phyloP scores from a whole-genome alignment of 257 asterid genomes.

The Rhazya stricta region DNA sequence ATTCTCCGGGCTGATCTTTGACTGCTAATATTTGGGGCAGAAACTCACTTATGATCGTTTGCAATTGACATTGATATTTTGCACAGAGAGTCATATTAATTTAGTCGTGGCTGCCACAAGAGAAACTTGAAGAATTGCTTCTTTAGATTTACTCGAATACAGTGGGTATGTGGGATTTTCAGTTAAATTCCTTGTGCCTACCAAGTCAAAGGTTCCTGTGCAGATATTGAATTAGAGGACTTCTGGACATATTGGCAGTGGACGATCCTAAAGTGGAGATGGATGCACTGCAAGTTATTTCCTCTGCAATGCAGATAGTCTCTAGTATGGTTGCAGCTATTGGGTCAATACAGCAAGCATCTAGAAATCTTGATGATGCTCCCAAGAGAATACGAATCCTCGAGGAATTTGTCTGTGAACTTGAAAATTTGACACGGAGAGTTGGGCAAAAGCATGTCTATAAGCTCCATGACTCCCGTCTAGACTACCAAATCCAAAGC shows the following conservation, averaged over 20 bases:
- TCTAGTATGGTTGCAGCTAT: conserved; percentile 30
- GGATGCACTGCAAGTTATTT: conserved; percentile 29
- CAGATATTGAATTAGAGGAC: not conserved
- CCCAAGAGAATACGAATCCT: conserved; percentile 27
- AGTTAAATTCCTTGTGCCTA: not conserved
- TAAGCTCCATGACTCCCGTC: conserved; percentile 29
- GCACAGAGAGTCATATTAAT: not conserved
- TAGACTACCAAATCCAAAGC: conserved; percentile 28
- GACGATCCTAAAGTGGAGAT: conserved; percentile 4
- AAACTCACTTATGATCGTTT: not conserved
- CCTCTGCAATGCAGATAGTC: conserved; percentile 33
- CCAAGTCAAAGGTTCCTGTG: not conserved
- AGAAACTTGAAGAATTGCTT: not conserved
- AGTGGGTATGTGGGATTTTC: not conserved
- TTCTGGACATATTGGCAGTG: not conserved
- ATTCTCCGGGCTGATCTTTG: not conserved
- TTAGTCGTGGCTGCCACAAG: not conserved
- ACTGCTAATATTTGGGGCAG: not conserved
- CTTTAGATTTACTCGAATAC: too few species aligned
- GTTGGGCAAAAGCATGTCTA: conserved; percentile 26
- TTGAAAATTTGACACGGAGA: conserved; percentile 22
- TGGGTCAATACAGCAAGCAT: conserved; percentile 32
- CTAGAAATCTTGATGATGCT: conserved; percentile 30
- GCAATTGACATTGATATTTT: not conserved
- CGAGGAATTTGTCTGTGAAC: conserved; percentile 30